These are phyloP conservation scores for Candida stauntonica DNA, from an alignment of 805 yeast species.

Conservation along the genomic window DNA sequence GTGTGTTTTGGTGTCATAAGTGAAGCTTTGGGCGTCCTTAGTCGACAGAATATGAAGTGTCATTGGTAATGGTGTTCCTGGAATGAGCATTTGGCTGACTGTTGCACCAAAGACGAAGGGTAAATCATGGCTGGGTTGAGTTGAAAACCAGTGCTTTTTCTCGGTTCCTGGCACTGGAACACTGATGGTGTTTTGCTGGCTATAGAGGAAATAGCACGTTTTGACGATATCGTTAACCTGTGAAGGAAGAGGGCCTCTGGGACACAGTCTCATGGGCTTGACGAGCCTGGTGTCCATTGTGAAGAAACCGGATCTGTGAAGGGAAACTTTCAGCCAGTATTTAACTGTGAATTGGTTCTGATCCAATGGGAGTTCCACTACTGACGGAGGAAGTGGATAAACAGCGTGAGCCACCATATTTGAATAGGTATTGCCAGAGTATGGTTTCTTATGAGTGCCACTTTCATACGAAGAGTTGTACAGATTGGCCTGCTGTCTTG, in stretches of 20 bases:
- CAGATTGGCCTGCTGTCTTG: conserved; percentile 15
- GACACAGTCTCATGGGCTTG: conserved; percentile 4
- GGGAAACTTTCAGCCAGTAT: conserved; percentile 11
- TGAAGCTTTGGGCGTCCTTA: conserved; percentile 5
- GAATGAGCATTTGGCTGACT: conserved; percentile 8
- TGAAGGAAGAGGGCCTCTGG: conserved; percentile 8
- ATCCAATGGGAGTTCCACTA: not conserved
- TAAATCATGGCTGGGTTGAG: not conserved
- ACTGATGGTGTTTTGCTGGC: not conserved
- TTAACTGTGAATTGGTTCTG: not conserved
- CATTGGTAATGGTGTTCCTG: conserved; percentile 9
- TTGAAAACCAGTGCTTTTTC: conserved; percentile 1
- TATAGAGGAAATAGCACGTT: conserved; percentile 6
- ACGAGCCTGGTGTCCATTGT: conserved; percentile 9
- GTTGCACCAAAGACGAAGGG: conserved; percentile 6
- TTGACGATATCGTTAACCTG: conserved; percentile 5
- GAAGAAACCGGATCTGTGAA: conserved; percentile 13
- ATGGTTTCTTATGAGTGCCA: conserved; percentile 2
- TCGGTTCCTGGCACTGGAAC: conserved; percentile 3
- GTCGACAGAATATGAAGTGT: conserved; percentile 6
- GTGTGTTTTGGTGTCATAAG: conserved; percentile 3
- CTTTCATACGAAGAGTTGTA: conserved; percentile 14
- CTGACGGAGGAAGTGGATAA: conserved; percentile 7
- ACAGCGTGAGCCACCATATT: not conserved
- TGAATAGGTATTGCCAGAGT: not conserved